Percentiles rank a stretch among this genome's conserved stretches.
Evolutionary conservation across 2,329 filamentous ascomycete species (phyloP).

Genomic region (Fusarium foetens): DNA sequence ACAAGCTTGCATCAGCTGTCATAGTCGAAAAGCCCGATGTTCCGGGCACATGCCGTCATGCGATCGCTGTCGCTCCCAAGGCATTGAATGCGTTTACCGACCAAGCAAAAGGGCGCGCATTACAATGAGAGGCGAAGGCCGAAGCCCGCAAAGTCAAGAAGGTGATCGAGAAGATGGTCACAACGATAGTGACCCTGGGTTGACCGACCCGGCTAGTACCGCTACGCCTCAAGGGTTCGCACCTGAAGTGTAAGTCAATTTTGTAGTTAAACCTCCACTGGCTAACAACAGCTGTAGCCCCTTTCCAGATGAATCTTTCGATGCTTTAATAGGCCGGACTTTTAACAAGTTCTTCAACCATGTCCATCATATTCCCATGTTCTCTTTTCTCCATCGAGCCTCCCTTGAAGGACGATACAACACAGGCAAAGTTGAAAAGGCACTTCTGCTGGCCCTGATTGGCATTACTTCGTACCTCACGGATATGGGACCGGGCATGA

Average conservation of each 20-base stretch:
- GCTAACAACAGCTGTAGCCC: constrained; percentile 45
- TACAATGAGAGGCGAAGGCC: constrained; percentile 39
- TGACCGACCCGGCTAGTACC: constrained; percentile 49
- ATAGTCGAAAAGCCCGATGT: constrained; percentile 67
- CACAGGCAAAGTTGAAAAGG: constrained; percentile 64
- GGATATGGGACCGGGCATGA: constrained; percentile 62
- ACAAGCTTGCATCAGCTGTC: constrained; percentile 67
- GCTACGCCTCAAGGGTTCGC: constrained; percentile 49
- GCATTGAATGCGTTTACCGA: constrained; percentile 66
- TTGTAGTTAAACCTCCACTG: neutral
- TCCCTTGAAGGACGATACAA: constrained; percentile 70
- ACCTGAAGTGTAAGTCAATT: constrained; percentile 49
- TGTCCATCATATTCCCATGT: constrained; percentile 68
- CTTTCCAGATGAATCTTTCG: constrained; percentile 56
- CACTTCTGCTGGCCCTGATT: constrained; percentile 63
- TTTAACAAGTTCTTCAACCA: constrained; percentile 69
- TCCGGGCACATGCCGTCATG: constrained; percentile 67
- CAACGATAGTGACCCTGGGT: constrained; percentile 49
- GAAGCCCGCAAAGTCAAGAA: constrained; percentile 50
- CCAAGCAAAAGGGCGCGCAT: constrained; percentile 56
- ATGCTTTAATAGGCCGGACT: constrained; percentile 61
- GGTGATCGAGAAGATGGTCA: constrained; percentile 49
- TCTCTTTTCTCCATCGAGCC: constrained; percentile 67
- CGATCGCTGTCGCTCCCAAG: constrained; percentile 60
- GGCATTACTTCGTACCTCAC: constrained; percentile 67